Evolutionary conservation across 768 basidiomycete species (phyloP).

Genomic region (Phanerochaete carnosa): DNA sequence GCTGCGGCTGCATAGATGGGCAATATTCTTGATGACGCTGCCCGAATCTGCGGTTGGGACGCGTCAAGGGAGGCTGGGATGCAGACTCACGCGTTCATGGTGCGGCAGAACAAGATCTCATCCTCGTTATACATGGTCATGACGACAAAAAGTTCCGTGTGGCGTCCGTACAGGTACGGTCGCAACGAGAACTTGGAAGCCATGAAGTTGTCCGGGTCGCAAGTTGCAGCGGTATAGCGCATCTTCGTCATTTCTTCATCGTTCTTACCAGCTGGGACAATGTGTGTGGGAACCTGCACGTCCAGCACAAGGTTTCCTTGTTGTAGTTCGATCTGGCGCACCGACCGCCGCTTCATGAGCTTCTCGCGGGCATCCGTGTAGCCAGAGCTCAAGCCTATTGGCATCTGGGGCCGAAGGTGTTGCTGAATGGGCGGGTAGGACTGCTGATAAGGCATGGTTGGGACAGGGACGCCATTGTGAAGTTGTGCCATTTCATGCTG

Average conservation of each 20-base stretch:
- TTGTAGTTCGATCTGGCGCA: conserved; percentile 75
- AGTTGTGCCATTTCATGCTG: conserved; percentile 55
- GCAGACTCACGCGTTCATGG: conserved; percentile 75
- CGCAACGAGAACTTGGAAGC: conserved; percentile 71
- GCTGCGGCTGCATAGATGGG: conserved; percentile 68
- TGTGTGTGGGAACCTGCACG: conserved; percentile 73
- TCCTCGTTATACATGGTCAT: conserved; percentile 98
- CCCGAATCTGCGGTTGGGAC: conserved; percentile 5
- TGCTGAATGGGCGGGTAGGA: conserved; percentile 35
- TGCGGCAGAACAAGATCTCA: conserved; percentile 70
- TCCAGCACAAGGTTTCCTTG: conserved; percentile 86
- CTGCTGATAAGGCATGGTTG: conserved; percentile 51
- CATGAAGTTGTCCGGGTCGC: conserved; percentile 89
- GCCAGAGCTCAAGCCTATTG: conserved; percentile 44
- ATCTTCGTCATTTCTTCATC: conserved; percentile 80
- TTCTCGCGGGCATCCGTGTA: conserved; percentile 73
- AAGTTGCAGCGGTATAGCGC: conserved; percentile 86
- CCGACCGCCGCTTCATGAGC: conserved; percentile 77
- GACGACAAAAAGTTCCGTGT: conserved; percentile 91
- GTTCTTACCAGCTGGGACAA: conserved; percentile 63
- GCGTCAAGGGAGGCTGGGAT: conserved; percentile 1
- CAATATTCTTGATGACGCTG: conserved; percentile 84
- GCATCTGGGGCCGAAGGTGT: conserved; percentile 55
- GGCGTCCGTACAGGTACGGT: conserved; percentile 73
- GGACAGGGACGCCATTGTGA: conserved; percentile 22